Base-by-base conservation (phyloP, 2,329 filamentous ascomycete genomes). In the Coleophoma eucalyptorum region DNA sequence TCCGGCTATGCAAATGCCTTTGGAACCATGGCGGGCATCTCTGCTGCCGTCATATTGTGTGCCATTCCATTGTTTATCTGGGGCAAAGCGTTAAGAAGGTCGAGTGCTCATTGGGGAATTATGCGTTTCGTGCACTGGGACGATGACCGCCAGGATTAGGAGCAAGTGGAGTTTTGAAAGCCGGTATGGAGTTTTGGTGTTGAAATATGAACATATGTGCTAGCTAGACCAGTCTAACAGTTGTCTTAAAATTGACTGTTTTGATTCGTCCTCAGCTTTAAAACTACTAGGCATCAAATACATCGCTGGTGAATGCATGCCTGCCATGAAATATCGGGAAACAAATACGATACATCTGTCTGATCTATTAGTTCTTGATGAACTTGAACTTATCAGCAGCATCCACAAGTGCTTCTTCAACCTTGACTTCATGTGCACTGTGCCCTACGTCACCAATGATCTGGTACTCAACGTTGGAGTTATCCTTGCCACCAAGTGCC, bases 1-100 rank as follows among this genome's bases (percentile, higher is more conserved):
- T 26, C 26, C 26, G 80, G 80, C 1, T 83, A 83, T 57, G 53
- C 67, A 11, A 65, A 70, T 33, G 73, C 79, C 3, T 83, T 73
- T 55, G 78, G 79, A 4, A 68, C 72, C 15, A 82, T 83, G 79
- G 79, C 78, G 8, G 78, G 71, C 12, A 80, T 83, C 43, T 67
- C 73, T 12, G 73, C 68, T 11, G 67, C 57, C 13, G 64, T 80
- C 5, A 60, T 81, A 15, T 34, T 79, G 5, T 54, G 74, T 31
- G 77, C 70, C 69, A 59, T 80, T 26, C 75, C 76, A 1, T 62
- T 83, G 11, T 83, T 74, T 60, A 47, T 80, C 47, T 81, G 69
- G 67, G 80, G 79, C 8, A 75, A 73, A 55, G 51, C 51, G 16
- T 71, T 83, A 42, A 70, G 79, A 20, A 66, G 71, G 46, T 62